Evolutionary conservation across 2,329 filamentous ascomycete species (phyloP).

Genomic region (Aspergillus bombycis): DNA sequence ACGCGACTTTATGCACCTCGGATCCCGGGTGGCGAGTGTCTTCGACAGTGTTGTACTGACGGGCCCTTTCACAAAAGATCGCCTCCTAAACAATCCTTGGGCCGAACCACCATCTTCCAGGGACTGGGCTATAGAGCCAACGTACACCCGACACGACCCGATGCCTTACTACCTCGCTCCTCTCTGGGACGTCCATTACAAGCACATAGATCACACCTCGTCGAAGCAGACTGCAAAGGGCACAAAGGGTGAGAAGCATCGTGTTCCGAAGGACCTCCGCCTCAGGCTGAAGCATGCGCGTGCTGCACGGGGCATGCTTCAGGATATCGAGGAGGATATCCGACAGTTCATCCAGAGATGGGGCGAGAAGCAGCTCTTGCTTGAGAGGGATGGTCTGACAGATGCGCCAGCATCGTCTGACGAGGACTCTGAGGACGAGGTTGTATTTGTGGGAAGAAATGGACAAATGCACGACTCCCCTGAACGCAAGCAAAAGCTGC

Average conservation of each 20-base stretch:
- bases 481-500: constrained; percentile 56
- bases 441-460: constrained; percentile 81
- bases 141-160: constrained; percentile 70
- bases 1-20: background rate
- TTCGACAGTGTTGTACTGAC: constrained; percentile 23
- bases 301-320: constrained; percentile 77
- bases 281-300: constrained; percentile 78
- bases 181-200: constrained; percentile 72
- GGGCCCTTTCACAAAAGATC: constrained; percentile 60
- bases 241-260: constrained; percentile 36
- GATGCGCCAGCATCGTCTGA: constrained; percentile 44
- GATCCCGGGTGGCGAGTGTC: background rate
- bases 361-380: constrained; percentile 56
- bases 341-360: constrained; percentile 70
- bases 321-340: constrained; percentile 83
- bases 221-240: constrained; percentile 45
- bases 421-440: constrained; percentile 75
- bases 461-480: constrained; percentile 65
- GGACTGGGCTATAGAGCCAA: constrained; percentile 83
- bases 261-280: constrained; percentile 78
- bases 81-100: constrained; percentile 82
- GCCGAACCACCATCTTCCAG: constrained; percentile 76
- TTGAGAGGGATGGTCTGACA: constrained; percentile 49
- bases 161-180: constrained; percentile 89
- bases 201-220: constrained; percentile 43